A percentile compares a stretch with the other conserved stretches of the same genome.
Conservation (phyloP, 768 basidiomycete species). For the Calocybe indica region DNA sequence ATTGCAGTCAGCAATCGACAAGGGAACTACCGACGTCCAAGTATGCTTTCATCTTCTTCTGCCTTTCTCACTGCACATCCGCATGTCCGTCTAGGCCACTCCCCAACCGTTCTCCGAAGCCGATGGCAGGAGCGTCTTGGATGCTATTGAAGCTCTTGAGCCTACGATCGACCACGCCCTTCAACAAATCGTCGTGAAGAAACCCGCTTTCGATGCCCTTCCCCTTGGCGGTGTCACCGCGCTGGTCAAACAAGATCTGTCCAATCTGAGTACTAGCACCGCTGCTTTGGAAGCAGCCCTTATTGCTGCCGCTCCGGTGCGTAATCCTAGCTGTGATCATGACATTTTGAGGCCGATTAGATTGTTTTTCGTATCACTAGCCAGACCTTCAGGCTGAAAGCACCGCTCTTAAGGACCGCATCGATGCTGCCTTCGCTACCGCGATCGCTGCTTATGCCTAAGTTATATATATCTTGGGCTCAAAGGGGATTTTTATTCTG, state of each 20-base stretch:
- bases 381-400: constrained; percentile 13
- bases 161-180: constrained; percentile 22
- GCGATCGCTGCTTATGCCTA: constrained; percentile 14
- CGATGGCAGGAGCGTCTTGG: constrained; percentile 17
- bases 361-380: constrained; percentile 7
- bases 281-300: constrained; percentile 14
- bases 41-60: constrained; percentile 7
- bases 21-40: constrained; percentile 18
- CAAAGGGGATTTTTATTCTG: background rate
- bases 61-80: background rate
- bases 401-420: constrained; percentile 8
- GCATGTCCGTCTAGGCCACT: background rate
- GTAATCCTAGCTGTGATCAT: background rate
- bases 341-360: background rate
- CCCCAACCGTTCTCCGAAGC: constrained; percentile 11
- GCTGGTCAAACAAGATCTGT: constrained; percentile 24
- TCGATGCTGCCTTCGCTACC: constrained; percentile 17
- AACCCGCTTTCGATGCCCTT: constrained; percentile 20
- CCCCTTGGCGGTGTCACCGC: constrained; percentile 24
- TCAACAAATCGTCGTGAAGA: constrained; percentile 16
- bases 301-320: constrained; percentile 18
- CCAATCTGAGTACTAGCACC: constrained; percentile 16
- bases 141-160: constrained; percentile 15
- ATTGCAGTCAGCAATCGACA: constrained; percentile 14
- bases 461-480: background rate